Evolutionary conservation across 768 basidiomycete species (phyloP).

Genomic region (Tubosaeta sp.): DNA sequence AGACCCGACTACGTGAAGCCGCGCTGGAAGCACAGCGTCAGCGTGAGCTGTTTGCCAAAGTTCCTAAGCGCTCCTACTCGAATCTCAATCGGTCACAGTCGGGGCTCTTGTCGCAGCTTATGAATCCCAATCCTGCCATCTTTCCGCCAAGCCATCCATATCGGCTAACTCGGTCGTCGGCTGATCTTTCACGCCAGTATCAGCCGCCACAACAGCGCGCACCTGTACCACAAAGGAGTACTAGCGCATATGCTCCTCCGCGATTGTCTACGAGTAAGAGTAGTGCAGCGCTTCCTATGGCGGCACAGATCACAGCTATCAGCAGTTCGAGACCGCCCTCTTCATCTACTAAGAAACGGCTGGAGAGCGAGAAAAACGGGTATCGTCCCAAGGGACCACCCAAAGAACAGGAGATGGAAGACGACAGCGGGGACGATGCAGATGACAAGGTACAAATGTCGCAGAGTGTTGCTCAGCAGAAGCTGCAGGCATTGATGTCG

Average conservation of each 20-base stretch:
- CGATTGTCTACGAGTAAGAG: slow-evolving; percentile 52
- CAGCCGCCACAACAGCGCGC: slow-evolving; percentile 15
- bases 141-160: slow-evolving; percentile 61
- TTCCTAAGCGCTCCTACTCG: slow-evolving; percentile 61
- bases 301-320: slow-evolving; percentile 43
- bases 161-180: slow-evolving; percentile 44
- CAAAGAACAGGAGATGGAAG: slow-evolving; percentile 61
- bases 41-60: slow-evolving; percentile 66
- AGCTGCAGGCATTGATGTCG: slow-evolving; percentile 53
- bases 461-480: slow-evolving; percentile 66
- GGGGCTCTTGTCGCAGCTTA: slow-evolving; percentile 61
- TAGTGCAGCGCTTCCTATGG: slow-evolving; percentile 54
- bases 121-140: slow-evolving; percentile 65
- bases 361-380: slow-evolving; percentile 32
- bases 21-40: slow-evolving; percentile 60
- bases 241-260: slow-evolving; percentile 29
- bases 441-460: slow-evolving; percentile 55
- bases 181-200: slow-evolving; percentile 39
- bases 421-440: slow-evolving; percentile 50
- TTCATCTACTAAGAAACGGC: slow-evolving; percentile 20
- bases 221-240: slow-evolving; percentile 26
- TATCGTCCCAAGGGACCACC: slow-evolving; percentile 67
- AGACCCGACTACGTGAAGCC: slow-evolving; percentile 43
- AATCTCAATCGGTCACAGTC: slow-evolving; percentile 49
- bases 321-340: slow-evolving; percentile 25